Percentiles rank a stretch among this genome's conserved stretches.
phyloP scores from a whole-genome alignment of 208 protist species.

The Trypanosoma grayi region DNA sequence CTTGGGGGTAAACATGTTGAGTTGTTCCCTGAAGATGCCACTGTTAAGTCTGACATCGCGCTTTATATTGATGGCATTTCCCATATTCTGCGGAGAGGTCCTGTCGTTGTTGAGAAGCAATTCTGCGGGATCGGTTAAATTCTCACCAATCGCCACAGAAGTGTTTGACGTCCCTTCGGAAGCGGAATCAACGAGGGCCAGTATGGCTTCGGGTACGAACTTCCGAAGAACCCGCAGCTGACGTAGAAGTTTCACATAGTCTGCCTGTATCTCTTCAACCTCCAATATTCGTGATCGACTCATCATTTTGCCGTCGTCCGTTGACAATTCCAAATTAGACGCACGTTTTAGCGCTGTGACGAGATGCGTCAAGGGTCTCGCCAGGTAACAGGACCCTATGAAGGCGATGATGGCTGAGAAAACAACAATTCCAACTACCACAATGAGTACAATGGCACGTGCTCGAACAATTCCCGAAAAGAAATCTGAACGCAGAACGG shows the following conservation, averaged over 20 bases:
- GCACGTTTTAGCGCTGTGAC: slow-evolving; percentile 46
- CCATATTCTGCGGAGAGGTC: background rate
- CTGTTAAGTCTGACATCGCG: slow-evolving; percentile 55
- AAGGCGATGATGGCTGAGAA: slow-evolving; percentile 45
- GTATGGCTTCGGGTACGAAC: slow-evolving; percentile 24
- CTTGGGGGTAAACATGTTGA: slow-evolving; percentile 47
- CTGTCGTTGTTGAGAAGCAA: background rate
- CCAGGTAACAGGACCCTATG: slow-evolving; percentile 37
- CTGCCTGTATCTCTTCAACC: slow-evolving; percentile 18
- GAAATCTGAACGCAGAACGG: slow-evolving; percentile 53
- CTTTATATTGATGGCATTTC: slow-evolving; percentile 17
- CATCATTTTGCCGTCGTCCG: slow-evolving; percentile 13
- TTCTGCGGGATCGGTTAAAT: background rate
- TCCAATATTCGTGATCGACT: slow-evolving; percentile 17
- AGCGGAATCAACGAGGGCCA: slow-evolving; percentile 8
- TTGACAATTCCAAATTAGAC: slow-evolving; percentile 51
- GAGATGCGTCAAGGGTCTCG: slow-evolving; percentile 37
- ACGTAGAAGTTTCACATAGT: slow-evolving; percentile 23
- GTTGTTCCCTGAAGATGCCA: slow-evolving; percentile 61
- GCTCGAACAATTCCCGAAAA: slow-evolving; percentile 39
- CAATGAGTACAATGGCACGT: slow-evolving; percentile 18
- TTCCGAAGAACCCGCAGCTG: slow-evolving; percentile 15
- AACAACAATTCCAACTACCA: slow-evolving; percentile 32
- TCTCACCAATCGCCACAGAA: background rate
- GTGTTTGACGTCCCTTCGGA: background rate